phyloP scores from a whole-genome alignment of 192 early-diverging fungal genomes.

The Coemansia sp. region DNA sequence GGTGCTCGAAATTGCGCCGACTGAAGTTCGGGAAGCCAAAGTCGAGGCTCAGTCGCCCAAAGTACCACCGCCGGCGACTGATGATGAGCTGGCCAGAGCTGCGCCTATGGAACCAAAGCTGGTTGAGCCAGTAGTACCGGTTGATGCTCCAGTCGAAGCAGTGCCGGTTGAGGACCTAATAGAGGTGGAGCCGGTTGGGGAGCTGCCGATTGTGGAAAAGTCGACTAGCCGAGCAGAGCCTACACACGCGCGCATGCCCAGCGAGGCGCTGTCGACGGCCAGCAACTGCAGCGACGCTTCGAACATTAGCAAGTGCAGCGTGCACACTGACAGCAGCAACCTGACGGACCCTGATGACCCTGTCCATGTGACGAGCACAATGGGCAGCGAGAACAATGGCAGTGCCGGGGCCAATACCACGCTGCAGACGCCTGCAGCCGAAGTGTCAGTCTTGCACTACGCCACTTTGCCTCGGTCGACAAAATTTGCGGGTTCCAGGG shows the following conservation, averaged over 20 bases:
- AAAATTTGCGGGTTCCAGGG: not conserved
- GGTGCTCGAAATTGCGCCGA: not conserved
- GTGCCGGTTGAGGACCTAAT: not conserved
- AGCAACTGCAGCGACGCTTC: constrained; percentile 4
- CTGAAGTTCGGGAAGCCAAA: not conserved
- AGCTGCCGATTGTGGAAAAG: not conserved
- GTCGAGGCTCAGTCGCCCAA: not conserved
- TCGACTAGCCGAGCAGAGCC: not conserved
- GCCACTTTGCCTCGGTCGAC: constrained; percentile 7
- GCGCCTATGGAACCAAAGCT: not conserved
- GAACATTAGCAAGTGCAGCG: not conserved
- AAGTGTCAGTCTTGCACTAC: not conserved
- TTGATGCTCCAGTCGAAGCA: not conserved
- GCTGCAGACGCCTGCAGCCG: not conserved
- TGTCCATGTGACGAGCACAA: constrained; percentile 19
- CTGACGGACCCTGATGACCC: constrained; percentile 23
- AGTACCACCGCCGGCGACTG: not conserved
- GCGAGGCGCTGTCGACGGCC: not conserved
- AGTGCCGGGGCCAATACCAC: not conserved
- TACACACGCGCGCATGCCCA: not conserved
- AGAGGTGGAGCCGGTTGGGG: not conserved
- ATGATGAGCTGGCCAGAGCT: not conserved
- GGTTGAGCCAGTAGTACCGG: not conserved
- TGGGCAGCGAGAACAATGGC: not conserved
- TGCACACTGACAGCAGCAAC: constrained; percentile 4